A percentile compares a stretch with the other conserved stretches of the same genome.
Evolutionary conservation across 371 early-diverging fungal genomes (phyloP).

Genomic region (Lichtheimia ornata): DNA sequence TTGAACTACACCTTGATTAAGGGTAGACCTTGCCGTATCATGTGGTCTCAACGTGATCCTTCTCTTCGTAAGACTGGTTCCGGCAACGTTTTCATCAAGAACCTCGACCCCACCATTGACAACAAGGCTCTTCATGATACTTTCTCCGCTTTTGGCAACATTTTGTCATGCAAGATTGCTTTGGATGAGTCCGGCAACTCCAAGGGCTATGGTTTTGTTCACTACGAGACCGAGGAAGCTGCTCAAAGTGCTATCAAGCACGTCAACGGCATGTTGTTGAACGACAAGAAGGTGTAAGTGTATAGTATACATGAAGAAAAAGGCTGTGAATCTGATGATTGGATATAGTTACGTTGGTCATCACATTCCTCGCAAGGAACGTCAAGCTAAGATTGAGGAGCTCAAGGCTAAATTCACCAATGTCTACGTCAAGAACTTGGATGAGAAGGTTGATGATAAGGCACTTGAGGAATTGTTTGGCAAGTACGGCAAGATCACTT

Average conservation of each 20-base stretch:
- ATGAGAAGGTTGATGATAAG: slow-evolving; percentile 79
- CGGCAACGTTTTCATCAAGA: slow-evolving; percentile 99
- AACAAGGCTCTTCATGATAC: slow-evolving; percentile 99
- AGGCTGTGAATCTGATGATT: background rate
- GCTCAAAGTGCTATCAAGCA: slow-evolving; percentile 97
- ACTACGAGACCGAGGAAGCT: slow-evolving; percentile 95
- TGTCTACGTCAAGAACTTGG: slow-evolving; percentile 98
- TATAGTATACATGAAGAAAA: background rate
- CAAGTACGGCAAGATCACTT: slow-evolving; percentile 88
- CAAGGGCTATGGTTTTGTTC: slow-evolving; percentile 98
- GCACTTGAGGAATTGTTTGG: slow-evolving; percentile 84
- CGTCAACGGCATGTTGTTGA: slow-evolving; percentile 98
- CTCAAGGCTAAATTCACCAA: slow-evolving; percentile 93
- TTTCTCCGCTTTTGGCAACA: slow-evolving; percentile 98
- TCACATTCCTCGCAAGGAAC: slow-evolving; percentile 93
- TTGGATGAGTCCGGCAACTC: slow-evolving; percentile 82
- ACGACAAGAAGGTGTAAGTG: slow-evolving; percentile 88
- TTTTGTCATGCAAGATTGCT: slow-evolving; percentile 98
- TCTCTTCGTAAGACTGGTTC: slow-evolving; percentile 89
- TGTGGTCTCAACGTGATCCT: slow-evolving; percentile 99
- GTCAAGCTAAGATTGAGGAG: slow-evolving; percentile 92
- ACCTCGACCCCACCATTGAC: slow-evolving; percentile 95
- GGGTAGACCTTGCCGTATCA: slow-evolving; percentile 96
- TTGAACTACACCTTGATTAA: slow-evolving; percentile 95
- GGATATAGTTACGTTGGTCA: slow-evolving; percentile 74